phyloP scores from a whole-genome alignment of 2,329 filamentous ascomycete genomes.

The Colletotrichum filicis region DNA sequence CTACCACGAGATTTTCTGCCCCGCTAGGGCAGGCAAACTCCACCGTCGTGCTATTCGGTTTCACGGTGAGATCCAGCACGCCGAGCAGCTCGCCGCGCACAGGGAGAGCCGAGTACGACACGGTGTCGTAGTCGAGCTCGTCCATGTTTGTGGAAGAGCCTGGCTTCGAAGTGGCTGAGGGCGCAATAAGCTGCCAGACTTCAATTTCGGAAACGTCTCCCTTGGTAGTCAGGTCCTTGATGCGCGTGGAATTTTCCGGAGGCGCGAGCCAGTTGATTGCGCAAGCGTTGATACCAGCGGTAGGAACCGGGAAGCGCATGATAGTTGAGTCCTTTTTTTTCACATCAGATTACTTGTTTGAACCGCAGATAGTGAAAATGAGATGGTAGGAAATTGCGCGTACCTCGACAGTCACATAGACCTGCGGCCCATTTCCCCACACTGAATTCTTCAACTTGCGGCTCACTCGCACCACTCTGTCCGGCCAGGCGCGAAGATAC shows the following conservation, averaged over 20 bases:
- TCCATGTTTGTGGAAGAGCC: background rate
- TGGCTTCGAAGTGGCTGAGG: background rate
- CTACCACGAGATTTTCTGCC: slow-evolving; percentile 5
- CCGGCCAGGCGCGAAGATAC: background rate
- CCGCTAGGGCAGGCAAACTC: slow-evolving; percentile 6
- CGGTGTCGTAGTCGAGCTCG: slow-evolving; percentile 15
- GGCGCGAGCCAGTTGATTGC: background rate
- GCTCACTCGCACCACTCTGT: background rate
- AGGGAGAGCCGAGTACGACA: slow-evolving; percentile 18
- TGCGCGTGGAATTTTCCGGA: background rate
- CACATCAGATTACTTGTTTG: background rate
- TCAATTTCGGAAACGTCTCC: background rate
- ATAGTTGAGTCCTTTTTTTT: background rate
- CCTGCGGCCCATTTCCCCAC: background rate
- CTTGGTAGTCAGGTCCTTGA: background rate
- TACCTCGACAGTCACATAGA: background rate
- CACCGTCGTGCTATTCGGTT: background rate
- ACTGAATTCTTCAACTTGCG: background rate
- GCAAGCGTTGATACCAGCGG: background rate
- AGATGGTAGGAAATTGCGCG: background rate
- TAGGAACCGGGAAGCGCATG: background rate
- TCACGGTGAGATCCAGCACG: background rate
- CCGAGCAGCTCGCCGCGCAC: slow-evolving; percentile 22
- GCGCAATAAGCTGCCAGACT: background rate
- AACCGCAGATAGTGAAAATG: too few species aligned